A percentile compares a stretch with the other conserved stretches of the same genome.
Conservation (phyloP, 2,329 filamentous ascomycete species). For the Dactylellina drechsleri region DNA sequence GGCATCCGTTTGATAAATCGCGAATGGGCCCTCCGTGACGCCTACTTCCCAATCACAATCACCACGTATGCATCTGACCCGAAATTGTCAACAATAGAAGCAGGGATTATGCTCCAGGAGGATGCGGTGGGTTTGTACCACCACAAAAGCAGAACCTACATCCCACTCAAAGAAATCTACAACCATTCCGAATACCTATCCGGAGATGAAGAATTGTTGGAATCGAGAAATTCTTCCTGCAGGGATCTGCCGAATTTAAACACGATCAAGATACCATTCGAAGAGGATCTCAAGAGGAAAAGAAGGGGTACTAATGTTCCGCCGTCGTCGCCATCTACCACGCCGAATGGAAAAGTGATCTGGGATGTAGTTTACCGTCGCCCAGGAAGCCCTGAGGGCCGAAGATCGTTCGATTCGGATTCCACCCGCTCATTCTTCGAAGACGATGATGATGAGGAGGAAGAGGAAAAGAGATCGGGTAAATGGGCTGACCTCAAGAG, state of each 20-base stretch:
- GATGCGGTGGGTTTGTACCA: constrained; percentile 46
- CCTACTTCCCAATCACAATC: constrained; percentile 36
- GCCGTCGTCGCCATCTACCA: neutral
- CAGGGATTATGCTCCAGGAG: constrained; percentile 34
- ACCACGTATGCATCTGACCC: constrained; percentile 27
- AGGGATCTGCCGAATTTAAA: constrained; percentile 4
- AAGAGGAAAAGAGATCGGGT: neutral
- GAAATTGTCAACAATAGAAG: constrained; percentile 25
- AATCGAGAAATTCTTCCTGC: constrained; percentile 13
- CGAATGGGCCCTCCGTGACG: constrained; percentile 37
- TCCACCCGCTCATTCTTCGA: constrained; percentile 34
- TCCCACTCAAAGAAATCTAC: constrained; percentile 34
- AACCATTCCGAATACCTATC: constrained; percentile 33
- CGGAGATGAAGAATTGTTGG: constrained; percentile 16
- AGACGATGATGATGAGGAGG: constrained; percentile 13
- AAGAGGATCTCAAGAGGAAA: neutral
- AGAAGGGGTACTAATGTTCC: neutral
- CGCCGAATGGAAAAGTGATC: constrained; percentile 22
- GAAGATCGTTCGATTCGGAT: constrained; percentile 7
- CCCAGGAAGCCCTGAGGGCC: neutral
- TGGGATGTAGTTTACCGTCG: constrained; percentile 44
- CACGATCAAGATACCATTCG: neutral
- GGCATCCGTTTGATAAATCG: constrained; percentile 36
- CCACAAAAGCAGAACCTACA: constrained; percentile 39
- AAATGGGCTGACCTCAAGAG: constrained; percentile 36